Base-by-base conservation (phyloP, 768 basidiomycete species). In the Russula abietina region DNA sequence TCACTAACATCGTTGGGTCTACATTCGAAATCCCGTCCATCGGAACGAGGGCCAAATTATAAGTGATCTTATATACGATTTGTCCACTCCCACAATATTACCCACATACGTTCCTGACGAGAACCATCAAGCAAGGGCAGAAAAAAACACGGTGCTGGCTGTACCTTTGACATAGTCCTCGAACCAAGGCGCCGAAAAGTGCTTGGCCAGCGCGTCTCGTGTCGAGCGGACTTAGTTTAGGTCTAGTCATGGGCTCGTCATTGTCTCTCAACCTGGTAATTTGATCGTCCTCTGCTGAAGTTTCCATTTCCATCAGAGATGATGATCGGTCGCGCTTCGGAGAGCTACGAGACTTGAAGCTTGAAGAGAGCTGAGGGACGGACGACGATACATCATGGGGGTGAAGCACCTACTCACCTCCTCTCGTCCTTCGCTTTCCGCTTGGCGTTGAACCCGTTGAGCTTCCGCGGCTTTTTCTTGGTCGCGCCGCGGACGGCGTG, bases 371-470 rank as follows among this genome's bases (percentile, higher is more conserved):
- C 67, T 64, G 60, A 52, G 53, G 50, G 28, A 67, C 54, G 52
- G 50, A n/a, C n/a, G n/a, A n/a, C 58, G 48, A 38, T 55, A 52
- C 48, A 53, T 48, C 10, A 24, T 26, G 16, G 24, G 9, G 53
- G 19, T 10, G 19, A 39, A 22, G 55, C 45, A 73, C 84, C 65
- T 73, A 93, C 94, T 64, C 87, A 82, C 72, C 87, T 89, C 74
- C 88, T 87, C 73, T 95, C 91, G 67, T 88, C 91, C 75, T 93
- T 95, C 11, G 91, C 93, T 69, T 87, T 90, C 39, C 95, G 82
- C 69, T 80, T 87, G 6, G 88, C 91, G 75, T 89, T 95, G 30
- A 97, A 79, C 71, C 93, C 93, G 64, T 89, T 89, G 10, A 93
- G 79, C 70, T 87, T 89, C 58, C 81, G 80, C 4, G 80, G 78